These are phyloP conservation scores for Lepidium aucheri DNA, from an alignment of 345 rosid species.

Conservation along the genomic window DNA sequence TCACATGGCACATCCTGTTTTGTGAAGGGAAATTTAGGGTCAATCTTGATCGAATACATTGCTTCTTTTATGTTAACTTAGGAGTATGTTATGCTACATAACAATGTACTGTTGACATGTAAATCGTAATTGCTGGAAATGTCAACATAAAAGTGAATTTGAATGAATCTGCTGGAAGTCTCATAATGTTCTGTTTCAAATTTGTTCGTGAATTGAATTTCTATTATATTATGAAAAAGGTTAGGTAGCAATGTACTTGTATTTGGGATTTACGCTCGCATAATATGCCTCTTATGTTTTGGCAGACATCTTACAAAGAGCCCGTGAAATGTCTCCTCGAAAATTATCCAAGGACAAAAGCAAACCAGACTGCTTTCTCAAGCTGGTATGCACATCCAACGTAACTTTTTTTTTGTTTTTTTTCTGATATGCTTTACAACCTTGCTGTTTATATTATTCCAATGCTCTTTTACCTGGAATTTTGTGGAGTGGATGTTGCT, in stretches of 20 bases:
- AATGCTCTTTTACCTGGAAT: background rate
- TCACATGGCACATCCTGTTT: background rate
- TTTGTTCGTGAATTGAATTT: background rate
- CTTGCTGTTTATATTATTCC: background rate
- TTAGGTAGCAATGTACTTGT: background rate
- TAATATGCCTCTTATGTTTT: conserved; percentile 14
- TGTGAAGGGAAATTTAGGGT: background rate
- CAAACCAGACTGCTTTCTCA: conserved; percentile 73
- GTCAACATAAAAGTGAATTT: background rate
- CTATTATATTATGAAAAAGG: background rate
- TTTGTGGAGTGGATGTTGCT: background rate
- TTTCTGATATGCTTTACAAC: background rate
- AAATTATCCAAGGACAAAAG: conserved; percentile 42
- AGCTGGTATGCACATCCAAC: conserved; percentile 50
- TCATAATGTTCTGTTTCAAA: background rate
- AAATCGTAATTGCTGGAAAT: conserved; percentile 2
- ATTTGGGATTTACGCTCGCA: background rate
- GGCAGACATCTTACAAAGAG: conserved; percentile 49
- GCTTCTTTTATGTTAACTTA: background rate
- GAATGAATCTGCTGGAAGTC: background rate
- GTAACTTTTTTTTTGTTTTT: background rate
- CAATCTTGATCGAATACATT: background rate
- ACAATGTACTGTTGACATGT: background rate
- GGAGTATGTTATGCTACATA: background rate
- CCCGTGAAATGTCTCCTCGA: conserved; percentile 67